A percentile compares a stretch with the other conserved stretches of the same genome.
These are phyloP conservation scores for Lipomyces kockii DNA, from an alignment of 805 yeast species.

Conservation along the genomic window DNA sequence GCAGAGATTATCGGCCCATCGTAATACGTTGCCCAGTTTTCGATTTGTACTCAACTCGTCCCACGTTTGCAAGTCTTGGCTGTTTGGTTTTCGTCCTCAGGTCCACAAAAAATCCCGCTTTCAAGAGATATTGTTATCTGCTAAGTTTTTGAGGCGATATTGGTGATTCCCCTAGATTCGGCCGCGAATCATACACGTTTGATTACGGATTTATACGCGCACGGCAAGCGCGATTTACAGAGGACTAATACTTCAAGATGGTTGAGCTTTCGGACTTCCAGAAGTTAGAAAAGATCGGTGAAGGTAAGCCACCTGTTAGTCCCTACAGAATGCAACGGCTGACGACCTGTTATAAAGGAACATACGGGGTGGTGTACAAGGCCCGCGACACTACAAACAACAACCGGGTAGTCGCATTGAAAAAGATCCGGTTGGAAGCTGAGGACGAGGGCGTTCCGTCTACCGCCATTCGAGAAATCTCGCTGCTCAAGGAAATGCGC, in stretches of 20 bases:
- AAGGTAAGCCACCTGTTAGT: constrained; percentile 62
- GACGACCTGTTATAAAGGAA: constrained; percentile 52
- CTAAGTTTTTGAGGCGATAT: not conserved
- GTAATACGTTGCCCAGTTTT: not conserved
- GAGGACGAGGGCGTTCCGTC: constrained; percentile 99
- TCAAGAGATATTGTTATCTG: not conserved
- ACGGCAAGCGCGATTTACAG: not conserved
- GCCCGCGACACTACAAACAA: constrained; percentile 88
- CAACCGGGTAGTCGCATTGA: constrained; percentile 92
- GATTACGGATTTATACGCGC: not conserved
- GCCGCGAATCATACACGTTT: not conserved
- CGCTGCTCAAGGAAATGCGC: constrained; percentile 87
- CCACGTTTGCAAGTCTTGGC: not conserved
- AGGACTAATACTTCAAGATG: constrained; percentile 49
- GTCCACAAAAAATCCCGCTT: not conserved
- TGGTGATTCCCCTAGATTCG: not conserved
- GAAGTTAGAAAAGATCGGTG: constrained; percentile 95
- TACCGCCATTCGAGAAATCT: constrained; percentile 95
- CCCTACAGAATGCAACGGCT: not conserved
- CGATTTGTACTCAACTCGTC: not conserved
- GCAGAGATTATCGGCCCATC: not conserved
- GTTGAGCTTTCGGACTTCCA: constrained; percentile 90
- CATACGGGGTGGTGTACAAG: constrained; percentile 97
- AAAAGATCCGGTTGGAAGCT: constrained; percentile 91
- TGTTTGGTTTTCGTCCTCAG: not conserved